Base-by-base conservation (phyloP, 2,329 filamentous ascomycete species). In the Scedosporium minutisporum region DNA sequence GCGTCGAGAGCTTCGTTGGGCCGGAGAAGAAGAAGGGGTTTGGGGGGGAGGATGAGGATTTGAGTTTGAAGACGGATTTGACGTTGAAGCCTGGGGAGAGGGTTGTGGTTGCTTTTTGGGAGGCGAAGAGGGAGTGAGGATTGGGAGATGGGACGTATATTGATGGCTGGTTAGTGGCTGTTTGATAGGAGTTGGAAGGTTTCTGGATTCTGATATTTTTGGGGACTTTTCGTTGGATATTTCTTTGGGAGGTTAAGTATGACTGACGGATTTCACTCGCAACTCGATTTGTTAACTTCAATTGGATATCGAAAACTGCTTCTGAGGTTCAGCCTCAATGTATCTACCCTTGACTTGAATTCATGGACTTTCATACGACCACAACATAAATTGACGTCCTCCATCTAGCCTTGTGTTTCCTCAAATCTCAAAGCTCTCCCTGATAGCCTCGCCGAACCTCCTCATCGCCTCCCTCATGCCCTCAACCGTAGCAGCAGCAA, bases 361-460 rank as follows among this genome's bases (percentile, higher is more conserved):
- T 48, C 9, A 21, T 48, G 44, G 16, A 18, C 18, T 16, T 57
- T 57, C 14, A 23, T 12, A 57, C 23, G 12, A 14, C 23, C 23
- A 6, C 12, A 21, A 23, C 23, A 55, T 18, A 4, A 27, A 25
- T 5, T 25, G 4, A 6, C 4, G 14, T 57, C 33, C 23, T 38
- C 16, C 25, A 6, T n/a, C 16, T 14, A 18, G 6, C 12, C 23
- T 38, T 12, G 3, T 23, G 18, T 48, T 16, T 60, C 62, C 29
- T 62, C 27, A 57, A 63, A 74, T 69, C 25, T 73, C 72, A 66
- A 81, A 86, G 63, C 78, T 83, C 66, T 79, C 81, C 66, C 84
- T 82, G 48, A 97, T 78, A 6, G 91, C 90, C 63, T 82, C 80
- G 0, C 91, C 91, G 67, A 99, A 88, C 64, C 93, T 79, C 65